Percentiles rank a stretch among this genome's conserved stretches.
Conservation (phyloP, 75 land plant species). For the Picea sitchensis region DNA sequence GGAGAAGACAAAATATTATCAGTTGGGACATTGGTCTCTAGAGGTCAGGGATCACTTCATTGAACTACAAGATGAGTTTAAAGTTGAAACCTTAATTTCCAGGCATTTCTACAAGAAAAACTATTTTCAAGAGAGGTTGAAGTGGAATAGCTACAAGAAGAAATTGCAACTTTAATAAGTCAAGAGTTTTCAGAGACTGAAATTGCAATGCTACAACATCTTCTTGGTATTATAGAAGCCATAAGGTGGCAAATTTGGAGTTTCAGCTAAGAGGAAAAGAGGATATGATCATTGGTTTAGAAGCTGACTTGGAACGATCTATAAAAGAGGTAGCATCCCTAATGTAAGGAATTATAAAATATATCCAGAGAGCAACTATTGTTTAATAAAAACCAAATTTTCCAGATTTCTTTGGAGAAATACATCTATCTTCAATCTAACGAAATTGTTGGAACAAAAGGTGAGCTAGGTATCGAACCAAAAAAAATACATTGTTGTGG, state of each 20-base stretch:
- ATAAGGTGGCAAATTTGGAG: conserved; percentile 37
- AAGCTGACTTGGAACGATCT: no score
- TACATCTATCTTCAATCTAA: no score
- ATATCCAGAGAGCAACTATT: no score
- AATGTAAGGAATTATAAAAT: no score
- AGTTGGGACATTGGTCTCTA: not conserved
- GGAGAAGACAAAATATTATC: not conserved
- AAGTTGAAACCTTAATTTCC: conserved; percentile 41
- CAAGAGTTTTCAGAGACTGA: conserved; percentile 44
- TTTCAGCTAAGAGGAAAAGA: conserved; percentile 40
- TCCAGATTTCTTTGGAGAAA: no score
- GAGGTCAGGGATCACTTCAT: not conserved
- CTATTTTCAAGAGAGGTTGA: conserved; percentile 55
- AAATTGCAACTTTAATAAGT: conserved; percentile 38
- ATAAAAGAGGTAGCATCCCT: no score
- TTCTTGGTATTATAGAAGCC: conserved; percentile 22
- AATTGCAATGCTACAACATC: conserved; percentile 26
- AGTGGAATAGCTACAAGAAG: conserved; percentile 46
- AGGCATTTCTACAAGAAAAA: conserved; percentile 45
- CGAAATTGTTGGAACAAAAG: no score
- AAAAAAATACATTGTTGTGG: conserved; percentile 15
- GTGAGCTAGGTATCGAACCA: conserved; percentile 1
- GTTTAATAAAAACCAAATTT: no score
- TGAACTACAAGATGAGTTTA: conserved; percentile 31
- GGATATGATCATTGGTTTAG: conserved; percentile 18